These are phyloP conservation scores for Fusarium chlamydosporum DNA, from an alignment of 2,329 filamentous ascomycete genomes.

Conservation along the genomic window DNA sequence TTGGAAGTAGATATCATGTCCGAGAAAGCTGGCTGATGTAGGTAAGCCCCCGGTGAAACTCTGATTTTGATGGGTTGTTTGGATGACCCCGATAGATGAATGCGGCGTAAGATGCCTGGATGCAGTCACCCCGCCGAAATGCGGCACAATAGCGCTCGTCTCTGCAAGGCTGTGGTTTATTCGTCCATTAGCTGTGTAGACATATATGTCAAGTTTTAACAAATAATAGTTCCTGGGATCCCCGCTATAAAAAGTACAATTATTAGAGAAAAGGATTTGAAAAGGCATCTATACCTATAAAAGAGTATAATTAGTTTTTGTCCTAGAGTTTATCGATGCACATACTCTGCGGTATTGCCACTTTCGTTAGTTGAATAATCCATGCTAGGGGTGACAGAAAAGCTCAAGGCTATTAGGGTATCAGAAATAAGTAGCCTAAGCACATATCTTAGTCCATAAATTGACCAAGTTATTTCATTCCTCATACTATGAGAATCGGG, in stretches of 20 bases:
- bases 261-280: background rate
- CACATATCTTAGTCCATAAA: too few species aligned
- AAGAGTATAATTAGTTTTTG: background rate
- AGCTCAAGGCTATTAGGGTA: too few species aligned
- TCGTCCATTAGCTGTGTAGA: too few species aligned
- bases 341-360: background rate
- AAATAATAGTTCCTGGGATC: background rate
- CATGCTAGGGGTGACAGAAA: too few species aligned
- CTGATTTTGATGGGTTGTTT: background rate
- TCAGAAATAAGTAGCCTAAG: too few species aligned
- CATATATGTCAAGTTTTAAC: background rate
- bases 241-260: too few species aligned
- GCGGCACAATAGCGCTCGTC: background rate
- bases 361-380: background rate
- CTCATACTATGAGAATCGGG: too few species aligned
- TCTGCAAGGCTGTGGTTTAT: constrained; percentile 3
- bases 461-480: too few species aligned
- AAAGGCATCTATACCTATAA: too few species aligned
- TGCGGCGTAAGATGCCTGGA: constrained; percentile 28
- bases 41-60: background rate
- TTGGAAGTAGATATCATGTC: background rate
- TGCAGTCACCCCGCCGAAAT: constrained; percentile 5
- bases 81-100: constrained; percentile 41
- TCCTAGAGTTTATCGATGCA: background rate
- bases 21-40: background rate